Conservation (phyloP, 1,284 basidiomycete species). For the Ceratobasidium sp. region DNA sequence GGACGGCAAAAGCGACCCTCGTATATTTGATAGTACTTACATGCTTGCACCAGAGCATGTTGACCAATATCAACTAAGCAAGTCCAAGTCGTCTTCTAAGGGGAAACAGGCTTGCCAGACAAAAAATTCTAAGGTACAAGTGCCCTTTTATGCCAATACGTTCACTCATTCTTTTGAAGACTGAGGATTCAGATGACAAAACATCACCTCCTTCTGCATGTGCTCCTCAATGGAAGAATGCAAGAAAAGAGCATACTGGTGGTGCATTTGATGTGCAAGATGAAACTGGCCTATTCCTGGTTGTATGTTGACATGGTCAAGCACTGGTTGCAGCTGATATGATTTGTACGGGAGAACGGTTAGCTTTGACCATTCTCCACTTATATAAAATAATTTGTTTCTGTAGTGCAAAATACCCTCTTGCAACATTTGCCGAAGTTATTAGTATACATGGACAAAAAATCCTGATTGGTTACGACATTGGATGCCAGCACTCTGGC, state of each 20-base stretch:
- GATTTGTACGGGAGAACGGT: slow-evolving; percentile 53
- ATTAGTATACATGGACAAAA: slow-evolving; percentile 41
- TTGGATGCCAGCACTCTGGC: slow-evolving; percentile 54
- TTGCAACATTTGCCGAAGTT: slow-evolving; percentile 48
- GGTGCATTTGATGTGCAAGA: slow-evolving; percentile 52
- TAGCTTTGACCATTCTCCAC: background rate
- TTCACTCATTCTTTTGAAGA: background rate
- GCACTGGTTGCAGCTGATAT: slow-evolving; percentile 54
- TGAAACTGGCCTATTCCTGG: slow-evolving; percentile 54
- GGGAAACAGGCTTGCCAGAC: slow-evolving; percentile 46
- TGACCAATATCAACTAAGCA: slow-evolving; percentile 46
- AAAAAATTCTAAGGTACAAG: too few relatives aligned
- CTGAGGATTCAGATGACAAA: background rate
- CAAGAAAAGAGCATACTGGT: slow-evolving; percentile 50
- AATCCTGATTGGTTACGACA: slow-evolving; percentile 54
- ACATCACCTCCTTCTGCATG: slow-evolving; percentile 48
- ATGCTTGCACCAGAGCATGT: slow-evolving; percentile 48
- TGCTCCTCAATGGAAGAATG: slow-evolving; percentile 47
- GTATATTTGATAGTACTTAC: slow-evolving; percentile 49
- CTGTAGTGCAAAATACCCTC: slow-evolving; percentile 54
- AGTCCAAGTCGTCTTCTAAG: slow-evolving; percentile 39
- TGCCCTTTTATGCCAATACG: too few relatives aligned
- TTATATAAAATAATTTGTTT: background rate
- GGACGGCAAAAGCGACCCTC: slow-evolving; percentile 45
- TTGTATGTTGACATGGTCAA: slow-evolving; percentile 54